phyloP scores from a whole-genome alignment of 257 asterid species.

The Oldenlandia corymbosa region DNA sequence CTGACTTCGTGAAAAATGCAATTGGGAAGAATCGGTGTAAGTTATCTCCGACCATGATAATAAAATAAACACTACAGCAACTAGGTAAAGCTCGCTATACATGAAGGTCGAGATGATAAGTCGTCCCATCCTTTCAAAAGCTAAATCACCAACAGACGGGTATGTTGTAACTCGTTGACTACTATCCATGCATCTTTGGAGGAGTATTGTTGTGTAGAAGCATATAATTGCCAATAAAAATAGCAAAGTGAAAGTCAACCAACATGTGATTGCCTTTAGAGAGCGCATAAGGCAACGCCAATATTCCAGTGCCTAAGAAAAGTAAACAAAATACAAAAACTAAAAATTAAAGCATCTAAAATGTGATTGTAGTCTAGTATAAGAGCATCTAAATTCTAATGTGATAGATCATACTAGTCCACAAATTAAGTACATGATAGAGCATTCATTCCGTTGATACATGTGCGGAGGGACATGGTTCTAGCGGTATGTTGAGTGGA shows the following conservation, averaged over 20 bases:
- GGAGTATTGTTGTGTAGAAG: conserved; percentile 37
- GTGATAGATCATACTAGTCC: not conserved
- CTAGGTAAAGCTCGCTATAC: conserved; percentile 41
- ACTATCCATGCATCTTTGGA: conserved; percentile 36
- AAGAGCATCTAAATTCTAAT: not conserved
- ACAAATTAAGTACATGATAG: conserved; percentile 24
- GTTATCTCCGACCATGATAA: conserved; percentile 48
- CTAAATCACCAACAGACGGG: conserved; percentile 42
- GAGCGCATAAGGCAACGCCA: conserved; percentile 49
- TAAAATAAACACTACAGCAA: conserved; percentile 41
- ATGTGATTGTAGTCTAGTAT: too few relatives aligned
- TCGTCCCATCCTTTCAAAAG: conserved; percentile 45
- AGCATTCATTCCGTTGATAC: conserved; percentile 50
- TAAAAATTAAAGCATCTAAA: too few relatives aligned
- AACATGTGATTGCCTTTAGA: conserved; percentile 46
- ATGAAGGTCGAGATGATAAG: conserved; percentile 23
- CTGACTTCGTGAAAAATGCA: conserved; percentile 1
- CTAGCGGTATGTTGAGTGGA: too few relatives aligned
- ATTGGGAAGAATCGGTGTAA: conserved; percentile 40
- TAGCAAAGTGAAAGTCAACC: conserved; percentile 31
- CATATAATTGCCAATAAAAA: conserved; percentile 26
- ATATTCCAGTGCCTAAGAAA: conserved; percentile 34
- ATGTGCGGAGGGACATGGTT: conserved; percentile 35
- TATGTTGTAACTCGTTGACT: conserved; percentile 28
- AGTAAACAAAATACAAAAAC: not conserved